Conservation (phyloP, 768 basidiomycete genomes). For the Fomitopsis serialis region DNA sequence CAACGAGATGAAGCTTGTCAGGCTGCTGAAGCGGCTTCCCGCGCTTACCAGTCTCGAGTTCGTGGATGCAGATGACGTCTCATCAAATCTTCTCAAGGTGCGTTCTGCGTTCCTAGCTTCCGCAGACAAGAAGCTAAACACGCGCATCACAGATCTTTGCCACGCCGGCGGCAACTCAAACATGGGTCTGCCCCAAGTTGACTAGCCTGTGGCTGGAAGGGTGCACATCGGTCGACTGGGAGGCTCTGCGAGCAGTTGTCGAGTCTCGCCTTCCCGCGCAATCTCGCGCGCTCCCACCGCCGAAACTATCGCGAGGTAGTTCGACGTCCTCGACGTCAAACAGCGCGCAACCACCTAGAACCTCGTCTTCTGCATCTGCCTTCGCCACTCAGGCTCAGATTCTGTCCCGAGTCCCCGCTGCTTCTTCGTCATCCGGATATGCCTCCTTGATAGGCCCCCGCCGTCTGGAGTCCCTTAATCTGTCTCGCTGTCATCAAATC, state of each 20-base stretch:
- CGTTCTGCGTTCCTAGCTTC: conserved; percentile 3
- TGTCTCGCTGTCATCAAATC: conserved; percentile 76
- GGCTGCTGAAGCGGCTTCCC: conserved; percentile 57
- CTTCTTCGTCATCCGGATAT: conserved; percentile 15
- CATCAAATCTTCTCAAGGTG: conserved; percentile 67
- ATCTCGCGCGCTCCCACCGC: conserved; percentile 26
- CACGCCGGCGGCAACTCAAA: conserved; percentile 45
- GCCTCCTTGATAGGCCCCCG: conserved; percentile 29
- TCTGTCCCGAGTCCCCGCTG: conserved; percentile 28
- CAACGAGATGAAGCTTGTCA: conserved; percentile 67
- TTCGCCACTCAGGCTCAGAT: conserved; percentile 23
- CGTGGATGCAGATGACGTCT: conserved; percentile 72
- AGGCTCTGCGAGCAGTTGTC: conserved; percentile 66
- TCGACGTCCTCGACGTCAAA: conserved; percentile 35
- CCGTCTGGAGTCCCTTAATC: conserved; percentile 59
- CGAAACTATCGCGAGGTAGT: conserved; percentile 6
- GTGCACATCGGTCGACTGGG: conserved; percentile 75
- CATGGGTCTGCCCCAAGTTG: conserved; percentile 73
- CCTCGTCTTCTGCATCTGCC: neutral
- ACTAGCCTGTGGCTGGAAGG: conserved; percentile 63
- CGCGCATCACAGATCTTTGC: conserved; percentile 50
- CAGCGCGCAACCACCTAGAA: conserved; percentile 31
- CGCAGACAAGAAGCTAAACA: neutral
- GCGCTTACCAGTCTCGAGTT: conserved; percentile 66
- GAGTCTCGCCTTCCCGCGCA: conserved; percentile 58